Evolutionary conservation across 495 filamentous ascomycete genomes (phyloP).

Genomic region (Tirmania nivea): DNA sequence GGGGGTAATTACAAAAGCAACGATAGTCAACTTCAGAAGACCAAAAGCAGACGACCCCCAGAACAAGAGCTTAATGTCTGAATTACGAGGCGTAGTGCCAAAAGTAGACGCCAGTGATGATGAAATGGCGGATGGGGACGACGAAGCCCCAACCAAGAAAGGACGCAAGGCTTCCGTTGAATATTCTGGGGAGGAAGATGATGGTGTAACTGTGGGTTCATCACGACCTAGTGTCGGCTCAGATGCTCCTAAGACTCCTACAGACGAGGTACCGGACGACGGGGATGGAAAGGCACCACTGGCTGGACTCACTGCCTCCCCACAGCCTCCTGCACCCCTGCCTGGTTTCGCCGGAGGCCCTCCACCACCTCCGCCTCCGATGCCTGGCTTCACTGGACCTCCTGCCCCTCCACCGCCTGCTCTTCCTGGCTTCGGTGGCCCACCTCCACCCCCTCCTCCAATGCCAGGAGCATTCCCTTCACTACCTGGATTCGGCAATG

Average conservation of each 20-base stretch:
- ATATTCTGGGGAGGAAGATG: constrained; percentile 24
- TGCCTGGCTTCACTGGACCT: not conserved
- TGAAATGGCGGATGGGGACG: constrained; percentile 28
- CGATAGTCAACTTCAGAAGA: not conserved
- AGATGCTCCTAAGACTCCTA: constrained; percentile 45
- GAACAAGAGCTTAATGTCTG: not conserved
- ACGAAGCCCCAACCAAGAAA: not conserved
- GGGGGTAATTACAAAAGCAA: constrained; percentile 21
- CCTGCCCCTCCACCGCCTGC: constrained; percentile 24
- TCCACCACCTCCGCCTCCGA: constrained; percentile 26
- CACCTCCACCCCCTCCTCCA: constrained; percentile 25
- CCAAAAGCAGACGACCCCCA: not conserved
- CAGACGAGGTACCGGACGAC: constrained; percentile 33
- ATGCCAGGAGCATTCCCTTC: not conserved
- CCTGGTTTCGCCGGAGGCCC: constrained; percentile 24
- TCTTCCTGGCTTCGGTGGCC: constrained; percentile 28
- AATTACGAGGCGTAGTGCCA: constrained; percentile 36
- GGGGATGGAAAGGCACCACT: constrained; percentile 12
- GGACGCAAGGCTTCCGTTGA: not conserved
- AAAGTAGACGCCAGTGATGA: constrained; percentile 51
- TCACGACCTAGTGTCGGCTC: constrained; percentile 58
- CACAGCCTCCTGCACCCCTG: constrained; percentile 1
- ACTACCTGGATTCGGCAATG: not conserved
- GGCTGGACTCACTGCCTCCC: not conserved
- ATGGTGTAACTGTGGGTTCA: constrained; percentile 54